Evolutionary conservation across 129 eudicot species (phyloP), one percentile per base, ranked within the genome.

Genomic region (Ambrosia trifida): DNA sequence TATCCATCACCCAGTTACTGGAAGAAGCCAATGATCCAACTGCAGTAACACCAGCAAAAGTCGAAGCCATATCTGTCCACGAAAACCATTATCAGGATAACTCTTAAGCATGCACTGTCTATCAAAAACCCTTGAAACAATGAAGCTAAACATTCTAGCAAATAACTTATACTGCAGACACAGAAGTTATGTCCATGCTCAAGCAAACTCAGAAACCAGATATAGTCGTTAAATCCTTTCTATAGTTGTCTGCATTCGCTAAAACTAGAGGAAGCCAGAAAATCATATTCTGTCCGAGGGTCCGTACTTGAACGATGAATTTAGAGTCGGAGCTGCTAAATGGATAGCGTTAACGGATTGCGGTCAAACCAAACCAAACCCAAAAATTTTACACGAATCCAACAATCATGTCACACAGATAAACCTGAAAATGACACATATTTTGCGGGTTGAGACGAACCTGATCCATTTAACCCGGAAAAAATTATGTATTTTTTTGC

Each of bases 1-100:
- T 78, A 70, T 89, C 90, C 63, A 30, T 45, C 11, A 74, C 74
- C 32, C 75, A 65, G 83, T 79, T 73, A 47, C 78, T 62, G 2
- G 91, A 72, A n/a, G 94, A 80, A 69, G 87, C 87, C 76, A 91
- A 59, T 9, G 88, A 80, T 53, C 96, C 92, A 61, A 78, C 83
- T 3, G 92, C 83, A 30, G 88, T 83, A 71, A 83, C 80, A 61
- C 85, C 90, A 69, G 88, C 80, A 72, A 90, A 81, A 47, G 89
- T 80, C 13, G 93, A 88, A 30, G 92, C 96, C 93, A 88, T 24
- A 24, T 91, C 77, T 83, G 69, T 67, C 28, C 66, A 69, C 43
- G 28, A 45, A 82, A 52, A 24, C 4, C 11, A 64, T 74, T 64
- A 74, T 13, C 59, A 32, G 16, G 11, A 47, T 13, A 10, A 50